Base-by-base conservation (phyloP, 2,329 filamentous ascomycete species). In the Sporothrix euskadiensis region DNA sequence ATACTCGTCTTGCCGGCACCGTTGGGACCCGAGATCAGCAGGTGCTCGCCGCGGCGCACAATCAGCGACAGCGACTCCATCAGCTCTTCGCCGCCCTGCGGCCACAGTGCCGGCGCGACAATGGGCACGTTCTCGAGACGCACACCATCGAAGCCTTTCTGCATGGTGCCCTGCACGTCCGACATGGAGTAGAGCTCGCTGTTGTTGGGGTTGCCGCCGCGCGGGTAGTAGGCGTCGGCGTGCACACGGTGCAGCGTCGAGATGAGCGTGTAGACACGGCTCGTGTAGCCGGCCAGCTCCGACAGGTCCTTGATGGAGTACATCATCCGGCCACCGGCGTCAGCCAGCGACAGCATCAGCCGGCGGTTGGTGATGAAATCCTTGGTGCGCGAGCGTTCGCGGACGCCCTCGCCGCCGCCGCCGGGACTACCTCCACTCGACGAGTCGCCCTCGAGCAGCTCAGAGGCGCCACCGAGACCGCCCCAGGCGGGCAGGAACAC, bases 291-390 rank as follows among this genome's bases (percentile, higher is more conserved):
- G 5, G 96, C 96, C 47, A 99, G 86, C 81, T 99, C 96, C 1
- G 94, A 94, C 49, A 99, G 88, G 79, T 99, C 97, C 83, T 99
- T 99, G 85, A 99, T 97, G 75, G 93, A 96, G 85, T 99, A 99
- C 96, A 99, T 99, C 94, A 99, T 98, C 65, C 96, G 89, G 35
- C 95, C 95, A 74, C 96, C 96, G 1, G 96, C 96, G 82, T 99
- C 96, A 10, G 96, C 96, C 52, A 99, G 88, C 19, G 95, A 98
- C 44, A 99, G 88, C 96, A 99, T 98, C 54, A 99, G 90, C 4
- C 96, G 90, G 82, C 99, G 98, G 84, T 99, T 99, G 14, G 96
- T 99, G 82, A 99, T 98, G 83, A 99, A 99, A 47, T 97, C 94
- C 83, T 97, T 96, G 93, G 98, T 99, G 56, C 97, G 93, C 73